phyloP scores from a whole-genome alignment of 108 stramenopile genomes.

The Cyclotella choctawhatcheeana region DNA sequence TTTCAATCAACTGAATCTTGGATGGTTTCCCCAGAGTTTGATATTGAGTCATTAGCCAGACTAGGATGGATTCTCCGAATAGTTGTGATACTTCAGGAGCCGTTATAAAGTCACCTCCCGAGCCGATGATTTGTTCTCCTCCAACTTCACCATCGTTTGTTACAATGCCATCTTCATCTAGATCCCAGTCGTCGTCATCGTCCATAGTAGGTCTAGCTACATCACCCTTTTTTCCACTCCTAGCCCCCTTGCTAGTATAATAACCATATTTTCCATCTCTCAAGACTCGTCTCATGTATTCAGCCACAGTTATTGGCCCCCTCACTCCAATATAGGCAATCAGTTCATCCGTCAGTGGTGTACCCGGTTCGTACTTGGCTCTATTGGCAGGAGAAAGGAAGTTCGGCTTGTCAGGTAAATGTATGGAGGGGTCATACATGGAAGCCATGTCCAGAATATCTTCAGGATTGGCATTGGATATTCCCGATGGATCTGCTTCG shows the following conservation, averaged over 20 bases:
- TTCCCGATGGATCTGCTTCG: constrained; percentile 39
- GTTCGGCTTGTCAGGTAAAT: constrained; percentile 52
- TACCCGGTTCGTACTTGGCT: constrained; percentile 70
- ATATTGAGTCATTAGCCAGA: constrained; percentile 93
- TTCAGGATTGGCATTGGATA: constrained; percentile 44
- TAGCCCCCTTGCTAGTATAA: constrained; percentile 63
- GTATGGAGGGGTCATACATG: constrained; percentile 53
- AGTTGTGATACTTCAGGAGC: constrained; percentile 97
- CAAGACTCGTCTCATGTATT: constrained; percentile 78
- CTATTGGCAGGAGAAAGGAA: constrained; percentile 28
- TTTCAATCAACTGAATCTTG: constrained; percentile 86
- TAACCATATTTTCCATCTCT: constrained; percentile 81
- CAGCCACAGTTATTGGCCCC: constrained; percentile 81
- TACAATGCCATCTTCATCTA: constrained; percentile 32
- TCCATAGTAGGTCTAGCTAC: background rate
- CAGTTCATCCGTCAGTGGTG: constrained; percentile 73
- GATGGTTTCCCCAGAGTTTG: constrained; percentile 61
- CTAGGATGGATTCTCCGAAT: constrained; percentile 94
- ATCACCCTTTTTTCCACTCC: constrained; percentile 33
- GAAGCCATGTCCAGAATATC: constrained; percentile 45
- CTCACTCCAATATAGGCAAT: constrained; percentile 75
- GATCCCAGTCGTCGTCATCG: constrained; percentile 51
- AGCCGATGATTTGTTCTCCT: constrained; percentile 76
- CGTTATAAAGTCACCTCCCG: constrained; percentile 95
- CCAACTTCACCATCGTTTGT: constrained; percentile 12